phyloP scores from a whole-genome alignment of 257 asterid species.

The Fraxinus quadrangulata region DNA sequence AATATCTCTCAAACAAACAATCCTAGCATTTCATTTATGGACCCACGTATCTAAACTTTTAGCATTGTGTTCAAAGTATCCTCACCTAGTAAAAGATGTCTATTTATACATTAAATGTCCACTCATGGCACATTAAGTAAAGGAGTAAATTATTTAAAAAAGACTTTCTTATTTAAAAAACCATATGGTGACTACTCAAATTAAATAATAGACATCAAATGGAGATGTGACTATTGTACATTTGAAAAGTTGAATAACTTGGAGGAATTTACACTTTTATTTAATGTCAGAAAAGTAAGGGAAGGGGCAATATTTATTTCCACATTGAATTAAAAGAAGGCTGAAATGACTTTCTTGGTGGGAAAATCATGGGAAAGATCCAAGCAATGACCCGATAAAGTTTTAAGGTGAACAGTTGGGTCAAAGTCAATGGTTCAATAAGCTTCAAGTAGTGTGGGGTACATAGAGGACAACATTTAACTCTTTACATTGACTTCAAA shows the following conservation, averaged over 20 bases:
- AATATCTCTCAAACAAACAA: too few species aligned
- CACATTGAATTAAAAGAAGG: not conserved
- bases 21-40: too few species aligned
- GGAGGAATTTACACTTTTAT: not conserved
- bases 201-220: too few species aligned
- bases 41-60: too few species aligned
- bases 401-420: not conserved
- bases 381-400: not conserved
- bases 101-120: too few species aligned
- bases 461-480: not conserved
- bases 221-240: not conserved
- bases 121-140: too few species aligned
- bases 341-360: not conserved
- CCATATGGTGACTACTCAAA: too few species aligned
- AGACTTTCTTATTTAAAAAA: too few species aligned
- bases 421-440: not conserved
- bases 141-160: too few species aligned
- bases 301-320: not conserved
- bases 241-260: not conserved
- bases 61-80: too few species aligned
- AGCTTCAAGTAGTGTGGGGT: not conserved
- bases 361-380: not conserved
- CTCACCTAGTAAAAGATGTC: too few species aligned
- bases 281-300: not conserved
- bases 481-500: not conserved